Evolutionary conservation across 768 basidiomycete species (phyloP), one percentile per base, ranked within the genome.

Genomic region (Termitomyces bulborhizus): DNA sequence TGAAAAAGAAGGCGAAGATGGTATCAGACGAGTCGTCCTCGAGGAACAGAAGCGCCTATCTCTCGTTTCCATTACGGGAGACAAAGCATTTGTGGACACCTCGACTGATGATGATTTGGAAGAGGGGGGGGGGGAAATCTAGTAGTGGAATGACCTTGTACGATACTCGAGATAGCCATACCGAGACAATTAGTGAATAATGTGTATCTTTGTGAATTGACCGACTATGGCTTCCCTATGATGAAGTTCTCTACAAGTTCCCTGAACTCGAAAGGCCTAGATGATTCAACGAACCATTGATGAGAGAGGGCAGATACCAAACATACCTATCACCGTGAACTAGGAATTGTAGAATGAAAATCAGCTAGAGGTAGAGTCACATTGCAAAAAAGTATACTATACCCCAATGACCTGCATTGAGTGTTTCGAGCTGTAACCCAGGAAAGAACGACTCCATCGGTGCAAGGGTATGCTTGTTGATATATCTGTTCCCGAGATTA

Each of bases 381-480:
- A 8, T 11, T 4, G 8, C 8, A 29, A 52, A 45, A 29, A 27
- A 44, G 31, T 24, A 16, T 21, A 50, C 85, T 37, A 54, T 64
- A 89, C 88, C 86, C 93, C 93, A 95, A 69, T 95, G 93, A 1
- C 84, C 82, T 0, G 90, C 72, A 52, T 90, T 82, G 13, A 94
- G 69, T 27, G 68, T 76, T 60, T 83, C 78, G 5, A 93, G 64
- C n/a, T 61, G 62, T 75, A 82, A 79, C 39, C 75, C 72, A 0
- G 92, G 91, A 71, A 94, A 95, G 66, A 88, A 90, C 32, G 73
- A 65, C 59, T 81, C 65, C 42, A 84, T 78, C 5, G 78, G 58
- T 0, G 82, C 79, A 8, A 84, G 70, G 62, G 89, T 90, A 50
- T 81, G 73, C n/a, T 73, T 69, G 60, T 91, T 93, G 65, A 94